Conservation (phyloP, 192 early-diverging fungal species). For the Chytriomyces confervae region DNA sequence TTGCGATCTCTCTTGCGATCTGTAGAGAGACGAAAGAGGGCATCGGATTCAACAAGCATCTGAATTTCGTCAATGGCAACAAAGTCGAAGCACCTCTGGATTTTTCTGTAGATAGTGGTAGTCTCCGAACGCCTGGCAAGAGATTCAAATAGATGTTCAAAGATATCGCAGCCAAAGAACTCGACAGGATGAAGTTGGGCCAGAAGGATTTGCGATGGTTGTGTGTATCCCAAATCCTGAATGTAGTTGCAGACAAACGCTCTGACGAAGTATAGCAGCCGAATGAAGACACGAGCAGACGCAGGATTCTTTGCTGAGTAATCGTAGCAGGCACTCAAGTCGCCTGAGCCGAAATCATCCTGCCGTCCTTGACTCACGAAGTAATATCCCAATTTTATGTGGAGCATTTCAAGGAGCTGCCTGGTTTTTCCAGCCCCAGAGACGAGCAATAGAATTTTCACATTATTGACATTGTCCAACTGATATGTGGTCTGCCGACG, state of each 20-base stretch:
- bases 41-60: too few relatives aligned
- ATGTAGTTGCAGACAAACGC: slow-evolving; percentile 38
- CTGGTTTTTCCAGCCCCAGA: slow-evolving; percentile 38
- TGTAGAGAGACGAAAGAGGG: too few relatives aligned
- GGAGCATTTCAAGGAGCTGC: slow-evolving; percentile 30
- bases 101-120: too few relatives aligned
- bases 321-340: neutral
- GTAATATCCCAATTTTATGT: slow-evolving; percentile 26
- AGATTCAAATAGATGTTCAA: slow-evolving; percentile 31
- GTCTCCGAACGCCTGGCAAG: neutral
- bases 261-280: slow-evolving; percentile 40
- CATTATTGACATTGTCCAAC: slow-evolving; percentile 26
- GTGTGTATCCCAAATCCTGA: slow-evolving; percentile 28
- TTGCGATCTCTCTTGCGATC: too few relatives aligned
- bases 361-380: neutral
- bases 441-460: slow-evolving; percentile 16
- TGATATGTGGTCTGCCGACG: slow-evolving; percentile 17
- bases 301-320: neutral
- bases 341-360: slow-evolving; percentile 22
- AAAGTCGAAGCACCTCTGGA: too few relatives aligned
- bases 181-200: slow-evolving; percentile 26
- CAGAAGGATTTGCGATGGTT: slow-evolving; percentile 9
- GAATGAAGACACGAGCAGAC: neutral
- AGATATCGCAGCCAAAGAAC: slow-evolving; percentile 42
- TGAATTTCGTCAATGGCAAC: too few relatives aligned